A percentile compares a stretch with the other conserved stretches of the same genome.
These are phyloP conservation scores for Fistulinella prunicolor DNA, from an alignment of 768 basidiomycete genomes.

Conservation along the genomic window DNA sequence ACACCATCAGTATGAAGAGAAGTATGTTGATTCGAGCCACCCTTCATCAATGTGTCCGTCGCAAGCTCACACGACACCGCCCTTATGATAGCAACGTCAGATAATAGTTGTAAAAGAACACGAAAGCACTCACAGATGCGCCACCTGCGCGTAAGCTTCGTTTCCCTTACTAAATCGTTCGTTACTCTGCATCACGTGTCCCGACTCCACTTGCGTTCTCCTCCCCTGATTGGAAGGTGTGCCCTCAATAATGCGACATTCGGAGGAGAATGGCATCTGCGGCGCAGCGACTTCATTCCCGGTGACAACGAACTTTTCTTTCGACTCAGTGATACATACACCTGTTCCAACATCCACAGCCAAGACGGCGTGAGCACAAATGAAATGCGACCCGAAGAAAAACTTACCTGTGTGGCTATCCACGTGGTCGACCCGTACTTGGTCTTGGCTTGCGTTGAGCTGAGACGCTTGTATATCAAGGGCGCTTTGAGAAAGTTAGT, in stretches of 20 bases:
- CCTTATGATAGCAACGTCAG: slow-evolving; percentile 1
- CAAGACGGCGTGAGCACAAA: not conserved
- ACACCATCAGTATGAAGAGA: not conserved
- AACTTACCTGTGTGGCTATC: slow-evolving; percentile 1
- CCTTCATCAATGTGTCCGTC: not conserved
- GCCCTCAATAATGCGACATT: not conserved
- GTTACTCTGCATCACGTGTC: not conserved
- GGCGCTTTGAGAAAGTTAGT: slow-evolving; percentile 1
- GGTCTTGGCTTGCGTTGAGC: not conserved
- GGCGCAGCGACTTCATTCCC: not conserved
- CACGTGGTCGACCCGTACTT: not conserved
- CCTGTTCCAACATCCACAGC: not conserved
- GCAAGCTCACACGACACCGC: not conserved
- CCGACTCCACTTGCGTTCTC: not conserved
- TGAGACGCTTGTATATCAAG: not conserved
- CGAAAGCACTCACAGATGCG: slow-evolving; percentile 3
- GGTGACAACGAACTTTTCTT: not conserved
- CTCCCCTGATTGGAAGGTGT: not conserved
- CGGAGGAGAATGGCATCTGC: not conserved
- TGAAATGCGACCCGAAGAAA: not conserved
- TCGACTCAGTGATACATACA: not conserved
- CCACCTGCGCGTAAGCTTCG: not conserved
- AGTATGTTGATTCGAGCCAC: not conserved
- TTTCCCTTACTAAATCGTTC: not conserved
- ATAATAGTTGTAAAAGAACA: not conserved